Percentiles rank a stretch among this genome's conserved stretches.
Conservation (phyloP, 768 basidiomycete species). For the Russula sp. region DNA sequence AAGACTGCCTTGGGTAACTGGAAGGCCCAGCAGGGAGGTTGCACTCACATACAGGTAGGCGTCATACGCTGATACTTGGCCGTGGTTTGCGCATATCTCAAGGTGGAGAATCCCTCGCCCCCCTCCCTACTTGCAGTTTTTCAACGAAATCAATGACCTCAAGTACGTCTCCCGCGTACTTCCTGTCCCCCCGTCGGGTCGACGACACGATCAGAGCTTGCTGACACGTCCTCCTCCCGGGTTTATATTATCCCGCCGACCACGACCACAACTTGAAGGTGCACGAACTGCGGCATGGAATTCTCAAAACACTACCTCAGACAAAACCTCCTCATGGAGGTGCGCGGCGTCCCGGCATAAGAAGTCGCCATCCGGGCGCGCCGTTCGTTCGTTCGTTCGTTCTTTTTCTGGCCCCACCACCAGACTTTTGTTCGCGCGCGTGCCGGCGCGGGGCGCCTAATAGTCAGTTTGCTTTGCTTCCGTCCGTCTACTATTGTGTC, state of each 20-base stretch:
- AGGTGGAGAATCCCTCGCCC: neutral
- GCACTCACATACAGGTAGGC: slow-evolving; percentile 39
- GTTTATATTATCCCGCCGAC: neutral
- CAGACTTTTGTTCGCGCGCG: neutral
- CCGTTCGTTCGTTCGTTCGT: neutral
- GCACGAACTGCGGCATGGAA: slow-evolving; percentile 37
- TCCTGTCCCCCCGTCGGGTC: too few relatives aligned
- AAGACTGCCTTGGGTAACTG: slow-evolving; percentile 37
- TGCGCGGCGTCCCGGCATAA: slow-evolving; percentile 35
- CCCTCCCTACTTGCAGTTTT: slow-evolving; percentile 29
- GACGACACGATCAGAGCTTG: neutral
- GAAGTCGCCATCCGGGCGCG: neutral
- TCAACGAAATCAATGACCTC: slow-evolving; percentile 36
- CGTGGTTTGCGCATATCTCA: slow-evolving; percentile 10
- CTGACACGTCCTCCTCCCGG: neutral
- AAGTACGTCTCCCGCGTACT: slow-evolving; percentile 28
- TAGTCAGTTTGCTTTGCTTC: too few relatives aligned
- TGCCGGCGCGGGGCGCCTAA: too few relatives aligned
- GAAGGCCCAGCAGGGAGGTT: slow-evolving; percentile 37
- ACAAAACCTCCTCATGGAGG: slow-evolving; percentile 39
- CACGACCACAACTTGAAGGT: slow-evolving; percentile 27
- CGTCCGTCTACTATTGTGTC: neutral
- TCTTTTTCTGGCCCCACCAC: neutral
- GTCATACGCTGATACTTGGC: slow-evolving; percentile 3
- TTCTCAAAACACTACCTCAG: slow-evolving; percentile 38